These are phyloP conservation scores for Phragmites australis DNA, from an alignment of 176 grass and related monocot species.

Conservation along the genomic window DNA sequence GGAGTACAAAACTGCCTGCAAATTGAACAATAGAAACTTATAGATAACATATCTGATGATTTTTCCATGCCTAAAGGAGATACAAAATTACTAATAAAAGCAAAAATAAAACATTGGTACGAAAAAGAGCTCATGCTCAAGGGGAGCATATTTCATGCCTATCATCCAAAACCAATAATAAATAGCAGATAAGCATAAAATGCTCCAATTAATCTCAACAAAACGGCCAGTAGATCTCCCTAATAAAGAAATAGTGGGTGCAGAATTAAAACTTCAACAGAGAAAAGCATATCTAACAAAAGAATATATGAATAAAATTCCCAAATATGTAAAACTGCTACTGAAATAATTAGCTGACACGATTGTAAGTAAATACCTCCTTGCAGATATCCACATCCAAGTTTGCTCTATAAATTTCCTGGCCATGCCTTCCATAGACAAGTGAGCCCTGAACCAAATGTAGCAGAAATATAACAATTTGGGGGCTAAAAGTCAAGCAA, in stretches of 20 bases:
- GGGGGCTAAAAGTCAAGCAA: not conserved
- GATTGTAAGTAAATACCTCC: conserved; percentile 55
- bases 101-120: not conserved
- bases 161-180: conserved; percentile 21
- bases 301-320: not conserved
- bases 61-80: not conserved
- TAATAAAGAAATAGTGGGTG: not conserved
- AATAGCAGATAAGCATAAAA: not conserved
- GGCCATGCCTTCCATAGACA: conserved; percentile 69
- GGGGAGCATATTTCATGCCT: not conserved
- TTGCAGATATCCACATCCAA: conserved; percentile 74
- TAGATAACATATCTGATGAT: not conserved
- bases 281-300: conserved; percentile 1
- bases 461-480: conserved; percentile 7
- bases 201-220: not conserved
- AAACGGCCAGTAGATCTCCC: not conserved
- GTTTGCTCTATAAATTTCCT: conserved; percentile 69
- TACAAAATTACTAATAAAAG: not conserved
- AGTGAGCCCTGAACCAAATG: conserved; percentile 69
- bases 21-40: conserved; percentile 28
- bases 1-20: conserved; percentile 79
- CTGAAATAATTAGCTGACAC: conserved; percentile 21
- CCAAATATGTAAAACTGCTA: not conserved
- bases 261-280: not conserved
- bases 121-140: not conserved